These are phyloP conservation scores for Paraurostyla sp. DNA, from an alignment of 73 alveolate genomes.

Conservation along the genomic window DNA sequence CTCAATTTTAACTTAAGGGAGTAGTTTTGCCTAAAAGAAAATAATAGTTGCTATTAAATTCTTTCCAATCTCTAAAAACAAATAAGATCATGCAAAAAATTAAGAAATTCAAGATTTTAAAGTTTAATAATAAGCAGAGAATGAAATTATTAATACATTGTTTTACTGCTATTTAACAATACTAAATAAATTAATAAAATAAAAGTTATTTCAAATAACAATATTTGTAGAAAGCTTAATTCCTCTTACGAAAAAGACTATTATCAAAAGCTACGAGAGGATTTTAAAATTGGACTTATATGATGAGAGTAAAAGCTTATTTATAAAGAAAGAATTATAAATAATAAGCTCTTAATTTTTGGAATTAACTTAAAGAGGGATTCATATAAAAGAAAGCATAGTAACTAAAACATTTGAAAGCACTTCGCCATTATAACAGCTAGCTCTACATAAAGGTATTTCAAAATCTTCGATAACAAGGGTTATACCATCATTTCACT, in stretches of 20 bases:
- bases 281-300: not conserved
- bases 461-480: not conserved
- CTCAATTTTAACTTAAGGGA: not conserved
- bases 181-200: not conserved
- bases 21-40: conserved; percentile 9
- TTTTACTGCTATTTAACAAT: no score
- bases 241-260: not conserved
- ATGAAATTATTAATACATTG: no score
- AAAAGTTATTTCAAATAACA: not conserved
- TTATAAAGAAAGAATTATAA: not conserved
- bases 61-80: no score
- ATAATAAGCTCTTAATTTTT: not conserved
- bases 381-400: not conserved
- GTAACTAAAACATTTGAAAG: not conserved
- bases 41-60: not conserved
- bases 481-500: not conserved
- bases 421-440: not conserved
- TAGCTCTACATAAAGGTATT: not conserved
- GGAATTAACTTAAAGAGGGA: not conserved
- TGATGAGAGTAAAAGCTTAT: not conserved
- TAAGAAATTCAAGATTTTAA: no score
- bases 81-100: no score
- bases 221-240: not conserved
- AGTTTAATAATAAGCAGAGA: no score
- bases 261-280: not conserved